These are phyloP conservation scores for Marasmius fiardii DNA, from an alignment of 1,284 basidiomycete species.

Conservation along the genomic window DNA sequence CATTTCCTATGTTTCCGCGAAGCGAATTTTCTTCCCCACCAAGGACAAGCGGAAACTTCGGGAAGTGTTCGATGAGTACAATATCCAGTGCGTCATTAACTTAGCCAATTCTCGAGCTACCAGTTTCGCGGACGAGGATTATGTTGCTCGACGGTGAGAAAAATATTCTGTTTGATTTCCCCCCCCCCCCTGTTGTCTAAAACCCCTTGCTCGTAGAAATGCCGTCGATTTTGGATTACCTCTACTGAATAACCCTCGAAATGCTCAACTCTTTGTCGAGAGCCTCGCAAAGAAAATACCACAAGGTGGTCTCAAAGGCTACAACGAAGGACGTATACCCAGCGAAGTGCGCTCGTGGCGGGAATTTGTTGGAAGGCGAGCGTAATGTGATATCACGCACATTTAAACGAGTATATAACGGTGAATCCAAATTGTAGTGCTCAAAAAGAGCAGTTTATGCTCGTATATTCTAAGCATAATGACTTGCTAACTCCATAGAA, in stretches of 20 bases:
- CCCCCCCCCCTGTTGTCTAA: constrained; percentile 2
- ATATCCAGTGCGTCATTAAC: constrained; percentile 96
- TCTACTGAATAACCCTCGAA: constrained; percentile 88
- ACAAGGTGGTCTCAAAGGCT: constrained; percentile 76
- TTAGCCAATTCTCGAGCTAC: constrained; percentile 81
- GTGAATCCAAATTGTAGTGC: constrained; percentile 7
- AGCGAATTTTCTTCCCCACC: constrained; percentile 95
- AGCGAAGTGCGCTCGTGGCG: constrained; percentile 90
- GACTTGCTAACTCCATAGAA: background rate
- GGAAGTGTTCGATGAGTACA: constrained; percentile 91
- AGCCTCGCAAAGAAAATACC: constrained; percentile 88
- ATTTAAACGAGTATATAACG: constrained; percentile 12
- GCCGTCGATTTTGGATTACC: constrained; percentile 92
- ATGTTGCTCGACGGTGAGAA: constrained; percentile 83
- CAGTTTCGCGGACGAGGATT: constrained; percentile 89
- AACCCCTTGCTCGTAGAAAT: constrained; percentile 49
- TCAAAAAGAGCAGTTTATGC: constrained; percentile 13
- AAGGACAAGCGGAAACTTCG: constrained; percentile 96
- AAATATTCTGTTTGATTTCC: constrained; percentile 6
- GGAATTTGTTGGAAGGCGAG: constrained; percentile 77
- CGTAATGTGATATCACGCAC: constrained; percentile 32
- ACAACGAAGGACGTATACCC: constrained; percentile 90
- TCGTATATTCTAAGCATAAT: constrained; percentile 3
- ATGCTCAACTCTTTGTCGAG: constrained; percentile 90
- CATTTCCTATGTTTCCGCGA: constrained; percentile 76